Evolutionary conservation across 139 green algal species (phyloP).

Genomic region (Dunaliella primolecta): DNA sequence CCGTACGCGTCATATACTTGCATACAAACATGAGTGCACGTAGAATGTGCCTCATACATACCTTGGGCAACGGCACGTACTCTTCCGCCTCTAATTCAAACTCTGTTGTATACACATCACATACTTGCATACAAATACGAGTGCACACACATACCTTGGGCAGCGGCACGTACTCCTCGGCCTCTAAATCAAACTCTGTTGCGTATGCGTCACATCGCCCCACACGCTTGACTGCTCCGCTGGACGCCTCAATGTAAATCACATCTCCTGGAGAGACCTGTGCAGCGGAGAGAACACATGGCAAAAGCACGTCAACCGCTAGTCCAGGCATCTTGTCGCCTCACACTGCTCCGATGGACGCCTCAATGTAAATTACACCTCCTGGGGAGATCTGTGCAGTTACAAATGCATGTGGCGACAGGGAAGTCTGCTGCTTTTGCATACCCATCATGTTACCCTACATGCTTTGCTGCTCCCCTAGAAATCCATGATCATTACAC

Average conservation of each 20-base stretch:
- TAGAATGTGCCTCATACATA: slow-evolving; percentile 28
- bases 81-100: slow-evolving; percentile 98
- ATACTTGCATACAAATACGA: background rate
- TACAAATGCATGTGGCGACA: background rate
- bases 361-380: slow-evolving; percentile 99
- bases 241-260: slow-evolving; percentile 99
- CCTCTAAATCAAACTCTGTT: slow-evolving; percentile 98
- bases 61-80: slow-evolving; percentile 98
- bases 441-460: no score
- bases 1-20: slow-evolving; percentile 63
- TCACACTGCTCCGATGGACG: no score
- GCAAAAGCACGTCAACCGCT: background rate
- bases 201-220: slow-evolving; percentile 93
- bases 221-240: slow-evolving; percentile 93
- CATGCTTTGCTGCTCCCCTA: no score
- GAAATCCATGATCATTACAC: no score
- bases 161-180: slow-evolving; percentile 98
- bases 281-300: background rate
- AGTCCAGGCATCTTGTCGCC: no score
- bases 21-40: background rate
- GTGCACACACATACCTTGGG: slow-evolving; percentile 73
- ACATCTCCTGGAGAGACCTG: slow-evolving; percentile 82
- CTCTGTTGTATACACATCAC: slow-evolving; percentile 88
- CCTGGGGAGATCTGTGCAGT: slow-evolving; percentile 58
- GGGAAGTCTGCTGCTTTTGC: no score